phyloP scores from a whole-genome alignment of 495 filamentous ascomycete genomes.

The Neurospora discreta region DNA sequence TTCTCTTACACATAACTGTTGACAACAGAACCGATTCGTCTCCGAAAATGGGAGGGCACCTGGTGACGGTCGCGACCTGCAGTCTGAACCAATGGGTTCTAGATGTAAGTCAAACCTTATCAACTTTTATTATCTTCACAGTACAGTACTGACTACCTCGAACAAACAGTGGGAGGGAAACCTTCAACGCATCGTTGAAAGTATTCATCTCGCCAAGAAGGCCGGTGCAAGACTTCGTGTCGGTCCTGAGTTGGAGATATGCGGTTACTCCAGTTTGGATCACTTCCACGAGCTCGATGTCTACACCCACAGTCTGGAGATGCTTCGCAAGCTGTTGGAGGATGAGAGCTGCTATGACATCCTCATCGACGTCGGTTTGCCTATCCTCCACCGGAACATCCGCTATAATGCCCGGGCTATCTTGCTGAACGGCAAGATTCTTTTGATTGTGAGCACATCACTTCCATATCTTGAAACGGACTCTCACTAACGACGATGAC shows the following conservation, averaged over 20 bases:
- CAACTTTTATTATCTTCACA: background rate
- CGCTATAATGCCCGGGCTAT: slow-evolving; percentile 70
- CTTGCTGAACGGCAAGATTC: slow-evolving; percentile 52
- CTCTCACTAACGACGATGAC: background rate
- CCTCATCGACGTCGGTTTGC: slow-evolving; percentile 68
- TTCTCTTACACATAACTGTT: background rate
- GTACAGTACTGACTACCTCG: slow-evolving; percentile 33
- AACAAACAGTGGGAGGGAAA: slow-evolving; percentile 69
- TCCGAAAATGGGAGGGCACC: slow-evolving; percentile 17
- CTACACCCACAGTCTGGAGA: slow-evolving; percentile 63
- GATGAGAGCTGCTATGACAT: slow-evolving; percentile 62
- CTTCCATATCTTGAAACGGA: background rate
- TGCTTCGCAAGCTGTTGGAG: slow-evolving; percentile 51
- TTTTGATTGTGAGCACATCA: slow-evolving; percentile 42
- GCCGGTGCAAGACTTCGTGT: slow-evolving; percentile 61
- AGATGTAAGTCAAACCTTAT: slow-evolving; percentile 37
- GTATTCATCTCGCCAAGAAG: slow-evolving; percentile 59
- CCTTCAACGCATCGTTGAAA: slow-evolving; percentile 59
- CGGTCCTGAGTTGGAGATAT: slow-evolving; percentile 47
- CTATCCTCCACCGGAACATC: slow-evolving; percentile 53
- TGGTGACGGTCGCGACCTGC: slow-evolving; percentile 36
- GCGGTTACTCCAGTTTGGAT: slow-evolving; percentile 58
- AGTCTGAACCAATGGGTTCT: slow-evolving; percentile 55
- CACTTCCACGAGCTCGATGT: slow-evolving; percentile 55
- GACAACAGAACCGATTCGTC: background rate